phyloP scores from a whole-genome alignment of 1,284 basidiomycete genomes.

The Cutaneotrichosporon sp. region DNA sequence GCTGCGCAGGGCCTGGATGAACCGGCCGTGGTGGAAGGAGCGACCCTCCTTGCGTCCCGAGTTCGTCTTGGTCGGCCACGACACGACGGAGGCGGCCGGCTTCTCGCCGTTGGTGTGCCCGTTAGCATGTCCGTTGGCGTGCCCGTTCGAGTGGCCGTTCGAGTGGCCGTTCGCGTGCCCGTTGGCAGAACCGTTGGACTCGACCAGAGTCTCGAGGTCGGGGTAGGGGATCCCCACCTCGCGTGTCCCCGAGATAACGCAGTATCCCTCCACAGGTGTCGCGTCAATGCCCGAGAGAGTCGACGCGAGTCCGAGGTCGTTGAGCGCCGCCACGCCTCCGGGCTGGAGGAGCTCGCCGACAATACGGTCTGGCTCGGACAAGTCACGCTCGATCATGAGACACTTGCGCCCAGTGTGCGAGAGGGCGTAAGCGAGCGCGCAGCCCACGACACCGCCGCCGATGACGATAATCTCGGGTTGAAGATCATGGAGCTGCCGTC shows the following conservation, averaged over 20 bases:
- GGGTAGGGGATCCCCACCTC: constrained; percentile 78
- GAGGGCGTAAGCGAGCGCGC: constrained; percentile 56
- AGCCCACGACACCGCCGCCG: constrained; percentile 83
- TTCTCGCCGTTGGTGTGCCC: constrained; percentile 13
- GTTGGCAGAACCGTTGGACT: not conserved
- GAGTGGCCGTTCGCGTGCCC: constrained; percentile 13
- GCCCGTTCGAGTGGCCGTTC: not conserved
- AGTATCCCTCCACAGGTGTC: constrained; percentile 79
- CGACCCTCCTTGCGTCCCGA: constrained; percentile 56
- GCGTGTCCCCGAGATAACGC: constrained; percentile 59
- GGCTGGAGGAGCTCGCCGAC: constrained; percentile 97
- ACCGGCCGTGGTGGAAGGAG: constrained; percentile 91
- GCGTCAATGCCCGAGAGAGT: constrained; percentile 81
- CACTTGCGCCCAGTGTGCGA: constrained; percentile 54
- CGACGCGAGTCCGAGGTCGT: constrained; percentile 66
- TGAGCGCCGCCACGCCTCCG: constrained; percentile 75
- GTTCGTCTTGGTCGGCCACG: constrained; percentile 31
- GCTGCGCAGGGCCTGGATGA: constrained; percentile 72
- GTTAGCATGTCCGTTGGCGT: constrained; percentile 7
- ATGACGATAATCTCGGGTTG: constrained; percentile 61
- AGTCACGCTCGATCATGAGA: constrained; percentile 77
- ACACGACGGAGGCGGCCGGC: constrained; percentile 3
- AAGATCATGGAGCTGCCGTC: constrained; percentile 22
- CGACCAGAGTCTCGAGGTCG: constrained; percentile 46
- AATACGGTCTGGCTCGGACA: constrained; percentile 89